These are phyloP conservation scores for Crithidia thermophila DNA, from an alignment of 208 protist species.

Conservation along the genomic window DNA sequence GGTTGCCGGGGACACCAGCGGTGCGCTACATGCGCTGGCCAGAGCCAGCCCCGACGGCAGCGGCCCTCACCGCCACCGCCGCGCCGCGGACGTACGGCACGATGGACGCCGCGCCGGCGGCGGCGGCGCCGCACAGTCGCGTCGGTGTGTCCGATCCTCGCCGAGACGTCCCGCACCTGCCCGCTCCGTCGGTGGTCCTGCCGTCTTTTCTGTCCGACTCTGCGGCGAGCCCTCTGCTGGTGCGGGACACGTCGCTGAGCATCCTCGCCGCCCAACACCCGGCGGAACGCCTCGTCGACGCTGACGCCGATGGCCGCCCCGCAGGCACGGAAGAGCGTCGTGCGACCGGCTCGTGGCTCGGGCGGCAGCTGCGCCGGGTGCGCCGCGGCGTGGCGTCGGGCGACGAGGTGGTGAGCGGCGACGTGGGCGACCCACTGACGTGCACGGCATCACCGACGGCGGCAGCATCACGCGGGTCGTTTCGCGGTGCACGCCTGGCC, in stretches of 20 bases:
- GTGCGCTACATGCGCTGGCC: neutral
- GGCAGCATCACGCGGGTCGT: neutral
- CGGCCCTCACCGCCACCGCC: neutral
- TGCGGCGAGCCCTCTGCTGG: neutral
- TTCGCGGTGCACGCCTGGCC: neutral
- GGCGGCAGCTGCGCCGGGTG: neutral
- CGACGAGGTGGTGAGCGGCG: neutral
- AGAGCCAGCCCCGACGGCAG: neutral
- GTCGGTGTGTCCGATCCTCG: too few species aligned
- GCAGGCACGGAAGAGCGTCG: neutral
- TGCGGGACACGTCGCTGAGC: slow-evolving; percentile 17
- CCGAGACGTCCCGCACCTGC: too few species aligned
- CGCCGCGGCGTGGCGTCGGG: neutral
- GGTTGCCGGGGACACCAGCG: slow-evolving; percentile 12
- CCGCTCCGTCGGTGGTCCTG: too few species aligned
- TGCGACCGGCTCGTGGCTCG: neutral
- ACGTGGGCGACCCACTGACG: too few species aligned
- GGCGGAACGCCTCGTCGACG: neutral
- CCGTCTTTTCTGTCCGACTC: neutral
- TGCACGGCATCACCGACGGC: neutral
- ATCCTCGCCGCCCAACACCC: neutral
- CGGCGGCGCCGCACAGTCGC: neutral
- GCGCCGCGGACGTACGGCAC: slow-evolving; percentile 12
- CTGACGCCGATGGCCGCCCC: neutral
- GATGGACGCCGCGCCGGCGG: neutral